phyloP scores from a whole-genome alignment of 2,329 filamentous ascomycete species.

The Fusarium praegraminearum region DNA sequence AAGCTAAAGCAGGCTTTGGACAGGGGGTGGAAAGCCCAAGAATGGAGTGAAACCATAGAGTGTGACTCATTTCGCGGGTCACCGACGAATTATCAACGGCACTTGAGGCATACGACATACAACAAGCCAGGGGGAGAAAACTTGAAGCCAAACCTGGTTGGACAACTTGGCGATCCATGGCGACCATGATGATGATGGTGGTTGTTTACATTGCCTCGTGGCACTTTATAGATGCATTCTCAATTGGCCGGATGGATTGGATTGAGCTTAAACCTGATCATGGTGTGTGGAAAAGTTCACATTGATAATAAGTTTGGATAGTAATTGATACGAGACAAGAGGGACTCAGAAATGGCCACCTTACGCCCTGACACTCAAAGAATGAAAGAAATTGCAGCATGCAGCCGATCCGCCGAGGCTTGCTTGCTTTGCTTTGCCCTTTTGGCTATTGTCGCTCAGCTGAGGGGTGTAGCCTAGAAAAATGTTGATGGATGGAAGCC shows the following conservation, averaged over 20 bases:
- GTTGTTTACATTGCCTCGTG: constrained; percentile 26
- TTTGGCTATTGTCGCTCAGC: constrained; percentile 42
- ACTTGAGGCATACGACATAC: constrained; percentile 35
- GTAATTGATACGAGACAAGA: constrained; percentile 38
- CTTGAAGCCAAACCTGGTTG: constrained; percentile 25
- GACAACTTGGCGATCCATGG: constrained; percentile 23
- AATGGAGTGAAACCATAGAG: constrained; percentile 47
- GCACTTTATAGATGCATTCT: constrained; percentile 14
- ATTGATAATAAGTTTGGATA: constrained; percentile 1
- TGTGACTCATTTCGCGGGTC: constrained; percentile 47
- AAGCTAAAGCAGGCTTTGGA: constrained; percentile 39
- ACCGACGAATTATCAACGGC: constrained; percentile 41
- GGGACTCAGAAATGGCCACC: constrained; percentile 5
- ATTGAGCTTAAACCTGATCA: constrained; percentile 27
- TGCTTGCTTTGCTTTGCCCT: constrained; percentile 45
- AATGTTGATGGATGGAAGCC: constrained; percentile 26
- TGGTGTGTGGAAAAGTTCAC: constrained; percentile 5
- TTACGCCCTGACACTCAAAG: constrained; percentile 34
- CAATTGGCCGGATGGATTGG: constrained; percentile 25
- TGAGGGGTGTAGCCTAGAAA: constrained; percentile 44
- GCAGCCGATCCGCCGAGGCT: constrained; percentile 46
- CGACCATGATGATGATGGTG: constrained; percentile 8
- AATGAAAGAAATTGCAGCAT: constrained; percentile 48
- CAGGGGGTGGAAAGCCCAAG: constrained; percentile 45
- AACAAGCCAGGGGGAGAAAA: constrained; percentile 32